Evolutionary conservation across 176 grass and related monocot species (phyloP).

Genomic region (Thinopyrum elongatum): DNA sequence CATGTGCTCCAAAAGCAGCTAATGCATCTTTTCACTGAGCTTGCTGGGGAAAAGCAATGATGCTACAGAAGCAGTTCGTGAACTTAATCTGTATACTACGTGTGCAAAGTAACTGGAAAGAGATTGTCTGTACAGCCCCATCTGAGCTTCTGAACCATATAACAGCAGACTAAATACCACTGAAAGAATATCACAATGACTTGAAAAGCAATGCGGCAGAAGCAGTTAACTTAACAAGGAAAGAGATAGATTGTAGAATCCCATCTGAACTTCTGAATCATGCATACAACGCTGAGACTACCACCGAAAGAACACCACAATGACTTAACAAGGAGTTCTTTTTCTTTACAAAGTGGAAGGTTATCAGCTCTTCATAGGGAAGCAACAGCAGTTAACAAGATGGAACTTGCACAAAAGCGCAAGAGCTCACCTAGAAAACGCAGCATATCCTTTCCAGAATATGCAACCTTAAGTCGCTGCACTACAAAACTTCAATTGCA

Average conservation of each 20-base stretch:
- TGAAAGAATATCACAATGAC: not conserved
- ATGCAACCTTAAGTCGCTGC: not conserved
- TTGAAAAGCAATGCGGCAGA: not conserved
- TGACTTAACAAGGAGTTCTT: not conserved
- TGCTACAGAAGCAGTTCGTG: not conserved
- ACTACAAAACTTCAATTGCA: not conserved
- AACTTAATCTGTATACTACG: not conserved
- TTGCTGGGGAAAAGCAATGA: not conserved
- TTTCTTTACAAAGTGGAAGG: not conserved
- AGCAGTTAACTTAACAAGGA: not conserved
- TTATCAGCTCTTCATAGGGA: not conserved
- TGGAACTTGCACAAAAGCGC: not conserved
- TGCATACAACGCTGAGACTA: not conserved
- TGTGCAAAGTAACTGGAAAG: no score
- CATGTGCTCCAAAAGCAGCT: not conserved
- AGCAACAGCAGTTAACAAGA: not conserved
- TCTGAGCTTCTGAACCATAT: not conserved
- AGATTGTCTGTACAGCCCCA: no score
- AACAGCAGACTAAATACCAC: not conserved
- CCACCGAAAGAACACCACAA: not conserved
- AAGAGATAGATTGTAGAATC: not conserved
- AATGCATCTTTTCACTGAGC: not conserved
- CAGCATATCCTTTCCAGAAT: not conserved
- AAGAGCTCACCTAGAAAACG: not conserved
- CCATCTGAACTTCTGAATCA: slow-evolving; percentile 12